Base-by-base conservation (phyloP, 805 yeast genomes). In the Pichia californica region DNA sequence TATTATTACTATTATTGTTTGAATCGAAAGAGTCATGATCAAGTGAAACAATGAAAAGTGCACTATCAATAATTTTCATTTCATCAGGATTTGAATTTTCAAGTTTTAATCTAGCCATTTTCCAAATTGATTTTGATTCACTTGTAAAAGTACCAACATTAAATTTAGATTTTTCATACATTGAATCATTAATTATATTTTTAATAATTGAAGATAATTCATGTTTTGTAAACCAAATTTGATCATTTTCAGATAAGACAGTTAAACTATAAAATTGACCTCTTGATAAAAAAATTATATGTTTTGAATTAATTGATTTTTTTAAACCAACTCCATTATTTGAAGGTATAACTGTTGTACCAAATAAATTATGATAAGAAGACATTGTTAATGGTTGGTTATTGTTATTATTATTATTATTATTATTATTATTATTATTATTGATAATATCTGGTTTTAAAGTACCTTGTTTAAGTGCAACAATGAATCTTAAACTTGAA, bases 301-400 rank as follows among this genome's bases (percentile, higher is more conserved):
- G 80, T 31, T 73, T 61, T 10, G 77, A 66, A 33, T 71, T 67
- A 19, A 59, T 53, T 18, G 55, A 49, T 36, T 64, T 52, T 49
- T 66, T 63, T 43, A 73, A 61, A 5, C 70, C 56, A 16, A 75
- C 66, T 32, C 70, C 70, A 30, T 56, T 55, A 29, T 59, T 61
- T 27, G 64, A 66, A 16, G 81, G 81, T 10, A 67, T 61, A 45
- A 89, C 69, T 0, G 88, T 75, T 7, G 88, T 72, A 9, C 88
- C 88, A 59, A 84, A 84, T 20, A 84, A 59, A 50, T 79, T 79
- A 44, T 64, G 60, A 59, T 81, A 83, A 23, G 88, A 79, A 27
- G 68, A 67, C 91, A 83, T 84, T 8, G 88, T 74, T 42, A 82
- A 63, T 0, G 80, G 77, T 16, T 61, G 66, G 1, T 69, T 69